A percentile compares a stretch with the other conserved stretches of the same genome.
phyloP scores from a whole-genome alignment of 208 protist species.

The Herpetomonas samuelpessoai region DNA sequence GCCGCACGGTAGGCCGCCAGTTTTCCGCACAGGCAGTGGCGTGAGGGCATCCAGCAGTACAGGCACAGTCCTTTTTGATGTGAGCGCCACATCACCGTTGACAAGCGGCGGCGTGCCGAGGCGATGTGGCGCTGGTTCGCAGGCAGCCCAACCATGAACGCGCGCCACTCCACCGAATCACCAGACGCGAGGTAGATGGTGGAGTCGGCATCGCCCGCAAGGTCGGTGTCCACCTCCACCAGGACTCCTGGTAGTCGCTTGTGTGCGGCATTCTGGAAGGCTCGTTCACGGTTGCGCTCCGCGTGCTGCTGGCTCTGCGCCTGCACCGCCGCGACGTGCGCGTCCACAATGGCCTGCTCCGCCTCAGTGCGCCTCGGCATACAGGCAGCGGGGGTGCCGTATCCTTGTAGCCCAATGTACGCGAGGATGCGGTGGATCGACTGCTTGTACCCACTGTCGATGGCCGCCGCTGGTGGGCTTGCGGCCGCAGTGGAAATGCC shows the following conservation, averaged over 20 bases:
- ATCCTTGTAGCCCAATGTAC: conserved; percentile 53
- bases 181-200: conserved; percentile 64
- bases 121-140: conserved; percentile 36
- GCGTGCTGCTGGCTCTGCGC: conserved; percentile 12
- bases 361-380: conserved; percentile 33
- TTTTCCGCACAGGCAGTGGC: conserved; percentile 62
- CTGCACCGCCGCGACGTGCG: conserved; percentile 11
- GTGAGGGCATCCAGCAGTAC: conserved; percentile 72
- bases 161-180: conserved; percentile 68
- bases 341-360: conserved; percentile 22
- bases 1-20: conserved; percentile 37
- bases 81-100: conserved; percentile 44
- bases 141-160: conserved; percentile 33
- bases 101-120: conserved; percentile 54
- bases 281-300: conserved; percentile 21
- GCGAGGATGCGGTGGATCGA: conserved; percentile 54
- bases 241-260: conserved; percentile 2
- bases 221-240: neutral
- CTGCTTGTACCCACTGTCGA: conserved; percentile 45
- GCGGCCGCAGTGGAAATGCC: no score
- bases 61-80: conserved; percentile 46
- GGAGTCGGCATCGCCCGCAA: neutral
- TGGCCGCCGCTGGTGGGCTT: no score
- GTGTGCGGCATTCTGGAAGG: conserved; percentile 15
- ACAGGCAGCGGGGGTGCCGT: conserved; percentile 33